Conservation (phyloP, 352 stramenopile species). For the Phytopythium oedochilum region DNA sequence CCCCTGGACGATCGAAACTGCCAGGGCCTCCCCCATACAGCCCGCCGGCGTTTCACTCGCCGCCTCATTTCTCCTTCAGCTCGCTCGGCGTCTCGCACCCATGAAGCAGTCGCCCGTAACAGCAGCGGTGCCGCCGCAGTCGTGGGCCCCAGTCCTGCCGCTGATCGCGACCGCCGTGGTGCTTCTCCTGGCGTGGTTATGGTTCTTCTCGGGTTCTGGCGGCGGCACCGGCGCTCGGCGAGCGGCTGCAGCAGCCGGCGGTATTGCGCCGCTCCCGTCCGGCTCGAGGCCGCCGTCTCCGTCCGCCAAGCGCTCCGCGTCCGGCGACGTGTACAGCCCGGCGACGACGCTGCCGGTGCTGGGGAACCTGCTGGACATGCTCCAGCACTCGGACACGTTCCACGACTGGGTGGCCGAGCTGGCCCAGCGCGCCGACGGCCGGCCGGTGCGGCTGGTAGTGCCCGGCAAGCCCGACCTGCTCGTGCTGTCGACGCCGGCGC, state of each 20-base stretch:
- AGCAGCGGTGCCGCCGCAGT: background rate
- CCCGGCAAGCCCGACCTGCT: conserved; percentile 14
- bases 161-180: background rate
- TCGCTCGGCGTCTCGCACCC: background rate
- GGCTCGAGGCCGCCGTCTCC: background rate
- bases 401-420: conserved; percentile 36
- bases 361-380: conserved; percentile 28
- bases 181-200: background rate
- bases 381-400: conserved; percentile 18
- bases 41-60: no score
- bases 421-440: background rate
- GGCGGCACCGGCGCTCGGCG: no score
- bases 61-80: background rate
- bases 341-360: conserved; percentile 23
- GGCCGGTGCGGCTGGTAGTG: conserved; percentile 6
- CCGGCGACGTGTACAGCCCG: background rate
- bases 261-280: background rate
- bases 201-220: background rate
- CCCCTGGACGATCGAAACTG: no score
- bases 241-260: background rate
- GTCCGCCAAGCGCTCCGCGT: background rate
- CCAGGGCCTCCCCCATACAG: no score
- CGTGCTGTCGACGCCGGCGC: conserved; percentile 11
- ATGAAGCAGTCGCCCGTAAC: background rate
- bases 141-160: background rate